These are phyloP conservation scores for Suhomyces atakaporum DNA, from an alignment of 1,139 yeast genomes.

Conservation along the genomic window DNA sequence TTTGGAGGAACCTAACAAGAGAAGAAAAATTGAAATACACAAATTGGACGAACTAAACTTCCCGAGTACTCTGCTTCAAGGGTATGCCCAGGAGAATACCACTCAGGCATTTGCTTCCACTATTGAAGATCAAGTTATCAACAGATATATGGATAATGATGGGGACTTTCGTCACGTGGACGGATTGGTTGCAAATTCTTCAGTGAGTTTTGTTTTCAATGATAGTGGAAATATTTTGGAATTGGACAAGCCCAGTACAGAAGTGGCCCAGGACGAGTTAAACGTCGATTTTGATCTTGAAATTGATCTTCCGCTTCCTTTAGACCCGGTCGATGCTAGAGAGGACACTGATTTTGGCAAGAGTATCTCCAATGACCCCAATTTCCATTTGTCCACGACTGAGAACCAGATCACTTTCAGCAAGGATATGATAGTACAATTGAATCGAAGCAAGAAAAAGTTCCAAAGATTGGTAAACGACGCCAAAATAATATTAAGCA, in stretches of 20 bases:
- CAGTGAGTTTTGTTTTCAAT: slow-evolving; percentile 12
- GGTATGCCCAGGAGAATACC: neutral
- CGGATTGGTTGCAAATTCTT: slow-evolving; percentile 8
- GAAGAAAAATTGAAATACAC: slow-evolving; percentile 20
- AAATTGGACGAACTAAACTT: slow-evolving; percentile 13
- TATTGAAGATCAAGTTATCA: slow-evolving; percentile 7
- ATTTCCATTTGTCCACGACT: slow-evolving; percentile 17
- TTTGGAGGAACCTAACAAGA: slow-evolving; percentile 7
- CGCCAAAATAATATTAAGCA: neutral
- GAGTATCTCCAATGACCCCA: slow-evolving; percentile 16
- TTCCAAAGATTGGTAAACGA: neutral
- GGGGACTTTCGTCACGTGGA: slow-evolving; percentile 1
- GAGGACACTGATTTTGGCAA: slow-evolving; percentile 2
- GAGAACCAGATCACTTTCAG: slow-evolving; percentile 8
- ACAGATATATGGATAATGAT: slow-evolving; percentile 6
- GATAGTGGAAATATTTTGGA: slow-evolving; percentile 10
- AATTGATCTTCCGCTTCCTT: slow-evolving; percentile 3
- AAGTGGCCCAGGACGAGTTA: slow-evolving; percentile 1
- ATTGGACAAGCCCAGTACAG: neutral
- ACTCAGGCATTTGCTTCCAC: neutral
- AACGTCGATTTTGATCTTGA: slow-evolving; percentile 13
- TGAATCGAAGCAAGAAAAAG: neutral
- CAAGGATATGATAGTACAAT: neutral
- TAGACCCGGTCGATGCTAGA: slow-evolving; percentile 5
- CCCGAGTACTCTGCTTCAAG: slow-evolving; percentile 8